A percentile compares a stretch with the other conserved stretches of the same genome.
phyloP scores from a whole-genome alignment of 2,329 filamentous ascomycete genomes.

The Colletotrichum karsti region DNA sequence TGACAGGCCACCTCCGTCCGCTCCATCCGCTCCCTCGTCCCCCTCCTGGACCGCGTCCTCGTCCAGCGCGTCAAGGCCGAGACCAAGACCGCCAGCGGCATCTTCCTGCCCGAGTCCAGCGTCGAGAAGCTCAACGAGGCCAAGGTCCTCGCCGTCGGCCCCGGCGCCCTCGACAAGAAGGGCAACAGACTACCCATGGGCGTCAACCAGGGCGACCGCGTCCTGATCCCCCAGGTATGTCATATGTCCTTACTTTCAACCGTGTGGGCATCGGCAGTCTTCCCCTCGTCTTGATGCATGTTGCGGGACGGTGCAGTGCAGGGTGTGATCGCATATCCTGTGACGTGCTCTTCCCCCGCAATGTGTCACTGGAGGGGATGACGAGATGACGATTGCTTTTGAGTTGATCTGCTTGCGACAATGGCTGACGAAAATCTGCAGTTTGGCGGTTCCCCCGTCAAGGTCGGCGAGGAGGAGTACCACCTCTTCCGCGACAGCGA shows the following conservation, averaged over 20 bases:
- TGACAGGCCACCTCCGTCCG: conserved; percentile 81
- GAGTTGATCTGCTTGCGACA: background rate
- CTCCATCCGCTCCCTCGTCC: conserved; percentile 93
- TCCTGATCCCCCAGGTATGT: conserved; percentile 92
- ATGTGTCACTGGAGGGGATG: background rate
- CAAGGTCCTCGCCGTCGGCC: conserved; percentile 93
- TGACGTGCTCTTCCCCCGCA: background rate
- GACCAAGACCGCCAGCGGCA: conserved; percentile 93
- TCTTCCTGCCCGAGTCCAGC: conserved; percentile 96
- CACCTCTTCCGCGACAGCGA: conserved; percentile 97
- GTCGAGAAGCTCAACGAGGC: conserved; percentile 99
- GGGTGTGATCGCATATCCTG: background rate
- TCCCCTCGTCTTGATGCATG: conserved; percentile 20
- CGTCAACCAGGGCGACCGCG: conserved; percentile 85
- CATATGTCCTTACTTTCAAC: background rate
- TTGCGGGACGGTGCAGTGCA: background rate
- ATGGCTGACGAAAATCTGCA: conserved; percentile 45
- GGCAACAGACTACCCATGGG: conserved; percentile 89
- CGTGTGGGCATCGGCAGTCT: background rate
- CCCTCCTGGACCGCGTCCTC: conserved; percentile 96
- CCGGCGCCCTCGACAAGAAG: conserved; percentile 86
- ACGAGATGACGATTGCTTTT: background rate
- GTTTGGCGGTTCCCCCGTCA: conserved; percentile 94
- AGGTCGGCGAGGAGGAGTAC: conserved; percentile 97
- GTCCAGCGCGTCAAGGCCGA: conserved; percentile 98